Percentiles rank a stretch among this genome's conserved stretches.
Conservation (phyloP, 352 stramenopile genomes). For the Aphanomyces stellatus region DNA sequence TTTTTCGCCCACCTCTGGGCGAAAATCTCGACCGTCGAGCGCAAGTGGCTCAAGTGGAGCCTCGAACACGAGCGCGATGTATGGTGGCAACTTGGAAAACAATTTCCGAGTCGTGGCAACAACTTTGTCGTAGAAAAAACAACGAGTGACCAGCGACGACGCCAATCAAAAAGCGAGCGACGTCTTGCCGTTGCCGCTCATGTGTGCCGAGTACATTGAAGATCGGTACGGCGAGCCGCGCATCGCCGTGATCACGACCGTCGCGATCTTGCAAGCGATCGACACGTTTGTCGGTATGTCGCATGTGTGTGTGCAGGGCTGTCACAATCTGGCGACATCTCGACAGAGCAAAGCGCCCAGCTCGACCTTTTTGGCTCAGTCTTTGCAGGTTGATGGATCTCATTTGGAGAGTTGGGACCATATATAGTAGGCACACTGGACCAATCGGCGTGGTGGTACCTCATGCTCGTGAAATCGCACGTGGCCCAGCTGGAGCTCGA, state of each 20-base stretch:
- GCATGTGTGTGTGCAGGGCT: too few species aligned
- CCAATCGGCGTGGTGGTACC: slow-evolving; percentile 19
- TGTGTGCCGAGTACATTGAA: not conserved
- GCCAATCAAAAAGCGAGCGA: not conserved
- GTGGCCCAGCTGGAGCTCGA: slow-evolving; percentile 9
- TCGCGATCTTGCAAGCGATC: slow-evolving; percentile 1
- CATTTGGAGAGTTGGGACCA: not conserved
- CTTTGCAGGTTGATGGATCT: slow-evolving; percentile 7
- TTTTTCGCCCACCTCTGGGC: slow-evolving; percentile 6
- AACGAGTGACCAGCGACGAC: too few species aligned
- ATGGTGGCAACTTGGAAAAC: not conserved
- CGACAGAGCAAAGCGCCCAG: slow-evolving; percentile 7
- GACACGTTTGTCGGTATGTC: not conserved
- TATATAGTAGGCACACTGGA: not conserved
- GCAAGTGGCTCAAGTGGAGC: slow-evolving; percentile 3
- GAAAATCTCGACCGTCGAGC: not conserved
- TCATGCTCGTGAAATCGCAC: slow-evolving; percentile 8
- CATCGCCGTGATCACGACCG: not conserved
- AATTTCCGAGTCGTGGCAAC: not conserved
- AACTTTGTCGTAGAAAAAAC: not conserved
- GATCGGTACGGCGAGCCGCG: slow-evolving; percentile 18
- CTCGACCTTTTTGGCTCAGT: slow-evolving; percentile 12
- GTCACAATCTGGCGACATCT: too few species aligned
- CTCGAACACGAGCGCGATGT: slow-evolving; percentile 11
- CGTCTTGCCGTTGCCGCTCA: not conserved